Base-by-base conservation (phyloP, 2,329 filamentous ascomycete genomes). In the Epichloe uncinata region DNA sequence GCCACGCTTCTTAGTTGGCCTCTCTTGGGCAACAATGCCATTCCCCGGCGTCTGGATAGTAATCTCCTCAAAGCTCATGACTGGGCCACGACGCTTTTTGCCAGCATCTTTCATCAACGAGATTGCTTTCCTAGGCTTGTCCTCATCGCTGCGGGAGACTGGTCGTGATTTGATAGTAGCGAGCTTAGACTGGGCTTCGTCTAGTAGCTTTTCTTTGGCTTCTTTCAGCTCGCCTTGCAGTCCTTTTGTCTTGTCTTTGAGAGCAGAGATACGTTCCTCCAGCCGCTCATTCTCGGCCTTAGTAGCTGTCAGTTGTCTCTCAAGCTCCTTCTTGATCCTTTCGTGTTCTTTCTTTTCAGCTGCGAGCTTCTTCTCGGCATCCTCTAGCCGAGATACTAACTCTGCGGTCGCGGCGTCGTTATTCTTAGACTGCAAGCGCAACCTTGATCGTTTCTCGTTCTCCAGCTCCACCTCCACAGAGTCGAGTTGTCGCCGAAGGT, bases 391-490 rank as follows among this genome's bases (percentile, higher is more conserved):
- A 3, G 61, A 57, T 36, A 61, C 65, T 40, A 68, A 57, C 42
- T 77, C 63, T 61, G 75, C 61, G 62, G 69, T 55, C 45, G 68
- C 70, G 56, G 66, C 63, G 56, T 75, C 57, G 35, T 62, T 56
- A 18, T 57, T 59, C 40, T 59, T 61, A 22, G 61, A 56, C 35
- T 62, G 57, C n/a, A 60, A 56, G 13, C 61, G 60, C 30, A 64
- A 57, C 33, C 61, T 64, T 2, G 63, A 63, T 50, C 63, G 61
- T 52, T 67, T 91, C 62, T 93, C 87, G 56, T 85, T 87, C 55
- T 90, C 87, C 2, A 95, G 73, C 58, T 95, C 85, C 42, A 87
- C 81, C 63, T 95, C 85, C 2, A 90, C 66, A 2, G 83, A 81
- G 60, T 77, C 83, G 30, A 95, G 66, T 65, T 93, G 86, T 44